Conservation (phyloP, 306 rosid species). For the Cyamopsis tetragonoloba region DNA sequence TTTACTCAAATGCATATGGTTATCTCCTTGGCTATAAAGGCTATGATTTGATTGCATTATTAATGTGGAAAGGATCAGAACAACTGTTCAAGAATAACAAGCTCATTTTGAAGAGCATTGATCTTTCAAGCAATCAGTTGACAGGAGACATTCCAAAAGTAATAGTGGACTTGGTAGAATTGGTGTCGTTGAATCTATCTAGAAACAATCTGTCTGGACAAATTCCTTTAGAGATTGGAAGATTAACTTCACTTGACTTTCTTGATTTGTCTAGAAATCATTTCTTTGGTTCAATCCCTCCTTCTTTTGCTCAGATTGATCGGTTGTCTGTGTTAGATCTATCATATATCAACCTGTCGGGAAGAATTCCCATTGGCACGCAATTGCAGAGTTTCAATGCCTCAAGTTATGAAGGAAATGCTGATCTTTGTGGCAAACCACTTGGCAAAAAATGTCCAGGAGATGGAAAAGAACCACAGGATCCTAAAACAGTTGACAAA, state of each 20-base stretch:
- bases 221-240: too few relatives aligned
- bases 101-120: too few relatives aligned
- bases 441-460: background rate
- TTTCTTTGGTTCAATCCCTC: background rate
- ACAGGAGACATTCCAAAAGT: too few relatives aligned
- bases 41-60: background rate
- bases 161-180: too few relatives aligned
- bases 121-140: too few relatives aligned
- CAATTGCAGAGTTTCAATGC: background rate
- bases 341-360: background rate
- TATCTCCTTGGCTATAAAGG: too few relatives aligned
- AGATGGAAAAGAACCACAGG: background rate
- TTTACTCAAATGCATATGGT: background rate
- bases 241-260: too few relatives aligned
- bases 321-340: background rate
- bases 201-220: too few relatives aligned
- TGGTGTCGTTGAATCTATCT: too few relatives aligned
- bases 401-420: background rate
- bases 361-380: conserved; percentile 5
- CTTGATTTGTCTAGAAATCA: too few relatives aligned
- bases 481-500: background rate
- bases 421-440: background rate
- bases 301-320: background rate
- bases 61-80: background rate
- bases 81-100: too few relatives aligned